Evolutionary conservation across 257 asterid species (phyloP).

Genomic region (Sherardia arvensis): DNA sequence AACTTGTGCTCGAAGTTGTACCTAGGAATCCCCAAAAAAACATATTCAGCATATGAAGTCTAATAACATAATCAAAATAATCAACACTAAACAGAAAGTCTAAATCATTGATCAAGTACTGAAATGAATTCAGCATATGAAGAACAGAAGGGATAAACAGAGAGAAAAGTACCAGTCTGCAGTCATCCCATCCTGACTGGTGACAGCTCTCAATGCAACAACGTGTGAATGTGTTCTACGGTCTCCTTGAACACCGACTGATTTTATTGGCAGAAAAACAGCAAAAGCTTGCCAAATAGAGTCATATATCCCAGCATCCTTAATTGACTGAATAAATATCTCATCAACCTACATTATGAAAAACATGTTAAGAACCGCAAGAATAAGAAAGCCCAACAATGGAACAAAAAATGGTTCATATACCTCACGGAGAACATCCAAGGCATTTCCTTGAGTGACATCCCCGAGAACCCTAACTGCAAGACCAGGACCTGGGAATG

Average conservation of each 20-base stretch:
- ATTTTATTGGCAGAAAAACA: conserved; percentile 77
- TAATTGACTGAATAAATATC: conserved; percentile 84
- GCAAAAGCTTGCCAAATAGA: conserved; percentile 98
- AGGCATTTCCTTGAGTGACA: conserved; percentile 65
- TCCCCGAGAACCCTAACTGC: conserved; percentile 90
- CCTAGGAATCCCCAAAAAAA: conserved; percentile 38
- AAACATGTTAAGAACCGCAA: background rate
- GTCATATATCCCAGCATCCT: conserved; percentile 87
- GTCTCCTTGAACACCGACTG: conserved; percentile 99
- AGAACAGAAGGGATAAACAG: background rate
- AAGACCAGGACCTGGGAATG: conserved; percentile 94
- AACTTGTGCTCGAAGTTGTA: conserved; percentile 80
- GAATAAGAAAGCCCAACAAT: background rate
- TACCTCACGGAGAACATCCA: conserved; percentile 68
- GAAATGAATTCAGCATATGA: background rate
- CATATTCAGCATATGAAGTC: background rate
- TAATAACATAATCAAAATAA: background rate
- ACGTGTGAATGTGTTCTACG: conserved; percentile 90
- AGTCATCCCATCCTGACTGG: conserved; percentile 99
- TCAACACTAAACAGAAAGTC: background rate
- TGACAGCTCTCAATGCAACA: conserved; percentile 88
- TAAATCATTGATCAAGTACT: background rate
- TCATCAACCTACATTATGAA: conserved; percentile 67
- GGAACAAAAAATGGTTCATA: background rate
- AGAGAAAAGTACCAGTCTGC: conserved; percentile 70